Conservation (phyloP, 1,139 yeast genomes). For the Taphrina communis region DNA sequence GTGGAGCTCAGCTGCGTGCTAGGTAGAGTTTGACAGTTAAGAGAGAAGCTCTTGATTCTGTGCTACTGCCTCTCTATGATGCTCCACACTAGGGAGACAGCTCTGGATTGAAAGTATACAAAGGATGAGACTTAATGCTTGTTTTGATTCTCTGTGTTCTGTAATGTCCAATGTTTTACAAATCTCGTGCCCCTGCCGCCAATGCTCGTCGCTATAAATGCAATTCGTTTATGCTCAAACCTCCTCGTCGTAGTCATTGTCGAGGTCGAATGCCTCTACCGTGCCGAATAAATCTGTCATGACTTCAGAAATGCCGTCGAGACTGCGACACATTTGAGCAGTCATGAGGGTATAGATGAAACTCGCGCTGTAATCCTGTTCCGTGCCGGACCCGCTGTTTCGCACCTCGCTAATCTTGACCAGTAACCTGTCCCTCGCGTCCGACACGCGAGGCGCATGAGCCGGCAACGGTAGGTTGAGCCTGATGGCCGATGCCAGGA, state of each 20-base stretch:
- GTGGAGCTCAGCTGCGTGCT: slow-evolving; percentile 4
- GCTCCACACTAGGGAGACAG: too few relatives aligned
- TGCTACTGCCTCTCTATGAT: too few relatives aligned
- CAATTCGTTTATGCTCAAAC: neutral
- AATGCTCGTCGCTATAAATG: neutral
- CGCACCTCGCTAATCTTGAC: slow-evolving; percentile 56
- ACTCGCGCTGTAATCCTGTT: slow-evolving; percentile 33
- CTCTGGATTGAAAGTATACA: too few relatives aligned
- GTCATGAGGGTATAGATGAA: slow-evolving; percentile 34
- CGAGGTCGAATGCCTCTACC: slow-evolving; percentile 18
- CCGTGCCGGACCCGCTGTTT: neutral
- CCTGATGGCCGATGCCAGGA: slow-evolving; percentile 76
- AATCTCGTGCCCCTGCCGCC: neutral
- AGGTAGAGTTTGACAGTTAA: too few relatives aligned
- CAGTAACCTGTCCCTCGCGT: slow-evolving; percentile 71
- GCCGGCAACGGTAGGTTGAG: slow-evolving; percentile 77
- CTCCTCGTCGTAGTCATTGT: slow-evolving; percentile 13
- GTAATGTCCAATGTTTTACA: too few relatives aligned
- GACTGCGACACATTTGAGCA: slow-evolving; percentile 22
- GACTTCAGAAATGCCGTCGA: slow-evolving; percentile 15
- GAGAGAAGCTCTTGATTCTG: too few relatives aligned
- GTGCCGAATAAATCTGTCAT: slow-evolving; percentile 14
- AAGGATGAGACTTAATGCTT: too few relatives aligned
- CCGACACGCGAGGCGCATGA: slow-evolving; percentile 71
- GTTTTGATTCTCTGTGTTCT: too few relatives aligned